These are phyloP conservation scores for Trypanosoma grayi DNA, from an alignment of 208 protist species.

Conservation along the genomic window DNA sequence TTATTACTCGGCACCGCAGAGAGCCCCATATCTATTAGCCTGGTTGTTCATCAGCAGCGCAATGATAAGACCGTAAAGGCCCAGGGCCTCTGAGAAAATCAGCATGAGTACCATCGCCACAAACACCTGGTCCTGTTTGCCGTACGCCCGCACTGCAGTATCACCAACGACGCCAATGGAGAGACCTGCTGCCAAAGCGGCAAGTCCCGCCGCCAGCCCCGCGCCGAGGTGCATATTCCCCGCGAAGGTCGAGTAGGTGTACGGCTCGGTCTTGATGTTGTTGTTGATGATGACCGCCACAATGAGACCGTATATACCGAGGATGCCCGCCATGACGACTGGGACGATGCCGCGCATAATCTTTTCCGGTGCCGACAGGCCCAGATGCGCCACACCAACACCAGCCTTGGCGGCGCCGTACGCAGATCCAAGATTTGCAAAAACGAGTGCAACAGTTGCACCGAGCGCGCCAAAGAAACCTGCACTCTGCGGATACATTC, in stretches of 20 bases:
- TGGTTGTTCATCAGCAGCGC: conserved; percentile 94
- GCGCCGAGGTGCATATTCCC: conserved; percentile 96
- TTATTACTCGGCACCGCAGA: conserved; percentile 42
- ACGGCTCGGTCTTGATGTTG: conserved; percentile 82
- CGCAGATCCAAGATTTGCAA: conserved; percentile 97
- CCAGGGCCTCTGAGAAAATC: conserved; percentile 99
- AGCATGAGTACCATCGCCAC: conserved; percentile 99
- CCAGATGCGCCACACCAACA: conserved; percentile 96
- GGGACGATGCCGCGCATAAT: conserved; percentile 96
- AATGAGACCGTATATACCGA: conserved; percentile 99
- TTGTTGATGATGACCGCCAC: conserved; percentile 98
- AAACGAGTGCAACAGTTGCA: conserved; percentile 71
- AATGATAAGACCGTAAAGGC: conserved; percentile 99
- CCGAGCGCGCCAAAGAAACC: conserved; percentile 81
- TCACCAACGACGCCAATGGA: conserved; percentile 99
- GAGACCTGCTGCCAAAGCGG: conserved; percentile 96
- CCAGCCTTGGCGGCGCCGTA: conserved; percentile 99
- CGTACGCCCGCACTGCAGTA: conserved; percentile 88
- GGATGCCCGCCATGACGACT: conserved; percentile 94
- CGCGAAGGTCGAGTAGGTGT: conserved; percentile 71
- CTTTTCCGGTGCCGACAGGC: conserved; percentile 94
- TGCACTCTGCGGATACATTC: conserved; percentile 82
- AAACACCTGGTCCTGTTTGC: conserved; percentile 98
- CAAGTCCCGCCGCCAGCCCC: conserved; percentile 95
- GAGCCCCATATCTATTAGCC: conserved; percentile 73